These are phyloP conservation scores for Pseudoneurospora amorphoporcata DNA, from an alignment of 495 filamentous ascomycete species.

Conservation along the genomic window DNA sequence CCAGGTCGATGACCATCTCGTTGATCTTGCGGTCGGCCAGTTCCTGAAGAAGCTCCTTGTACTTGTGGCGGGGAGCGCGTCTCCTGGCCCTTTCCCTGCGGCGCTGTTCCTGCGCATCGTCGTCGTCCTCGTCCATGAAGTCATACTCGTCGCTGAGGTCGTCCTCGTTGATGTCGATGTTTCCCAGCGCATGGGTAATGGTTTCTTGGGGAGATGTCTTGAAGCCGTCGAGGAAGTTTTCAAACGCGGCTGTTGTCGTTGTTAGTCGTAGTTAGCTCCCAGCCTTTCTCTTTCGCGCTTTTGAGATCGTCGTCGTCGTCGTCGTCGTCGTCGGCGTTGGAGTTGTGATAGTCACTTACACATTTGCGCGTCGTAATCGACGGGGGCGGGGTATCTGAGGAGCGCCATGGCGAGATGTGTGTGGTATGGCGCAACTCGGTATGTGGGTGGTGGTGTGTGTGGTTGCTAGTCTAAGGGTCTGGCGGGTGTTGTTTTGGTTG, in stretches of 20 bases:
- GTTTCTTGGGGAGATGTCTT: conserved; percentile 71
- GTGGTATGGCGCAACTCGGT: background rate
- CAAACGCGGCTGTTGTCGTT: conserved; percentile 55
- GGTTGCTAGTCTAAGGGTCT: background rate
- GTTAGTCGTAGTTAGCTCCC: background rate
- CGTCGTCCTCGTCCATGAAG: conserved; percentile 81
- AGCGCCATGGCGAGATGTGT: conserved; percentile 57
- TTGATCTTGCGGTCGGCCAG: conserved; percentile 66
- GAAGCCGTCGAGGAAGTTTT: conserved; percentile 78
- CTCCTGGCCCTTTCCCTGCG: conserved; percentile 32
- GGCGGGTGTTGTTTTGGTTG: background rate
- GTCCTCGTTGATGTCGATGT: conserved; percentile 79
- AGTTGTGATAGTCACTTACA: conserved; percentile 33
- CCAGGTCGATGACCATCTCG: conserved; percentile 77
- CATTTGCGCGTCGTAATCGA: conserved; percentile 81
- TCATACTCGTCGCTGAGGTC: conserved; percentile 89
- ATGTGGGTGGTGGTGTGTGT: background rate
- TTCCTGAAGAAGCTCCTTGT: conserved; percentile 81
- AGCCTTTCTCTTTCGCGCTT: background rate
- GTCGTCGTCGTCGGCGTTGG: background rate
- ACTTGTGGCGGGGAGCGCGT: conserved; percentile 64
- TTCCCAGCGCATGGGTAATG: conserved; percentile 64
- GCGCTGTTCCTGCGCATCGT: conserved; percentile 42
- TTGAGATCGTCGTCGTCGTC: background rate
- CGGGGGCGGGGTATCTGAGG: conserved; percentile 58